Evolutionary conservation across 257 asterid genomes (phyloP), one percentile per base, ranked within the genome.

Genomic region (Lycium barbarum): DNA sequence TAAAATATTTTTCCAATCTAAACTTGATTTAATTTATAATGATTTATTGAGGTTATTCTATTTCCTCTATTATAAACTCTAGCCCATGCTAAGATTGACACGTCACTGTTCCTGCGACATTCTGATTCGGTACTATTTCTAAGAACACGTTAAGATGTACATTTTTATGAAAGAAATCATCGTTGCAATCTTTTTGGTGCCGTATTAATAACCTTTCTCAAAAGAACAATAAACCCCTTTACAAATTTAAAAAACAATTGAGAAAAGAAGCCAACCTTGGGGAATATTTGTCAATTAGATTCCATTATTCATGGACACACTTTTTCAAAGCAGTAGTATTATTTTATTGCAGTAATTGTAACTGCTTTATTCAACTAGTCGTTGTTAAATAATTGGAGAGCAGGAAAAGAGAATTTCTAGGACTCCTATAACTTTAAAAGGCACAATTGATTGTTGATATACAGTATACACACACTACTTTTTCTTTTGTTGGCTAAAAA

Each of bases 401-500:
- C 13, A 65, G 63, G 59, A 66, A 88, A 87, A 88, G 84, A 84
- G 83, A 76, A 76, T 51, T 76, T 76, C 63, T 49, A 53, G 82
- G 45, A 76, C 8, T 76, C 22, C 2, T 74, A 70, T 40, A 47
- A 22, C 62, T 49, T 76, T 22, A 76, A 76, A 76, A 76, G 82
- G 14, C 82, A 76, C 82, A 74, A 51, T 76, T 49, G 81, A 76
- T 22, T 51, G 82, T 70, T 73, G 45, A 55, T 83, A 55, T 38
- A 35, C 47, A 71, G 38, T 83, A 55, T 38, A 35, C 47, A 71
- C 58, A 65, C 84, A 87, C 84, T 58, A 47, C 87, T 65, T 86
- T 76, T 22, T 51, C 82, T 65, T 86, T 68, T 79, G 87, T 67
- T 85, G 51, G 84, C 88, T 80, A 84, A 71, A 90, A 90, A 88